Conservation (phyloP, 2,329 filamentous ascomycete species). For the Aspergillus pseudotamarii region DNA sequence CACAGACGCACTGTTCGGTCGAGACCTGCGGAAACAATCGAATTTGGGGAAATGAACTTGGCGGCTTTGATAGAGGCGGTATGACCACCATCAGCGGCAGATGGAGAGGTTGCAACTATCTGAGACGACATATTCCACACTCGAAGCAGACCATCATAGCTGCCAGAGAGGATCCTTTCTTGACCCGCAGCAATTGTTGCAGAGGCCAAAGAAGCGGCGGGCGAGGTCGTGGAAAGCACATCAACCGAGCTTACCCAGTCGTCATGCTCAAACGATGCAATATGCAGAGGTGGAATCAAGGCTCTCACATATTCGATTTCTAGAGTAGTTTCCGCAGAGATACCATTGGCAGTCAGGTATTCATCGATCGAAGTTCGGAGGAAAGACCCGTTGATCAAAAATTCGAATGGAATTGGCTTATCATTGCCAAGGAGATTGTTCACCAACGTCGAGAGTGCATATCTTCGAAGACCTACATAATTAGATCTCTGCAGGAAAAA, state of each 20-base stretch:
- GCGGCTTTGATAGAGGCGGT: constrained; percentile 77
- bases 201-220: constrained; percentile 60
- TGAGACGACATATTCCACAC: constrained; percentile 91
- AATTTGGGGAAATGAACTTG: constrained; percentile 75
- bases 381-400: constrained; percentile 92
- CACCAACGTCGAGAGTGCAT: constrained; percentile 64
- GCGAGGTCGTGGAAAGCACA: constrained; percentile 70
- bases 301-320: constrained; percentile 92
- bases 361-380: constrained; percentile 87
- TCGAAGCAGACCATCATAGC: constrained; percentile 85
- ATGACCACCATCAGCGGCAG: constrained; percentile 70
- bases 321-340: constrained; percentile 84
- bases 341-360: constrained; percentile 81
- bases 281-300: constrained; percentile 82
- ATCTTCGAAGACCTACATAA: constrained; percentile 55
- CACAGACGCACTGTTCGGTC: constrained; percentile 87
- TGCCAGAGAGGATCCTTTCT: constrained; percentile 82
- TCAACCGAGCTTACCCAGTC: constrained; percentile 94
- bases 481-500: constrained; percentile 17
- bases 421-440: constrained; percentile 62
- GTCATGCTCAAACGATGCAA: constrained; percentile 93
- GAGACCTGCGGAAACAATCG: constrained; percentile 79
- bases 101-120: constrained; percentile 74
- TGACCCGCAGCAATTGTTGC: constrained; percentile 56
- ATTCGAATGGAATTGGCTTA: constrained; percentile 69